Evolutionary conservation across 257 asterid species (phyloP).

Genomic region (Penstemon newberryi): DNA sequence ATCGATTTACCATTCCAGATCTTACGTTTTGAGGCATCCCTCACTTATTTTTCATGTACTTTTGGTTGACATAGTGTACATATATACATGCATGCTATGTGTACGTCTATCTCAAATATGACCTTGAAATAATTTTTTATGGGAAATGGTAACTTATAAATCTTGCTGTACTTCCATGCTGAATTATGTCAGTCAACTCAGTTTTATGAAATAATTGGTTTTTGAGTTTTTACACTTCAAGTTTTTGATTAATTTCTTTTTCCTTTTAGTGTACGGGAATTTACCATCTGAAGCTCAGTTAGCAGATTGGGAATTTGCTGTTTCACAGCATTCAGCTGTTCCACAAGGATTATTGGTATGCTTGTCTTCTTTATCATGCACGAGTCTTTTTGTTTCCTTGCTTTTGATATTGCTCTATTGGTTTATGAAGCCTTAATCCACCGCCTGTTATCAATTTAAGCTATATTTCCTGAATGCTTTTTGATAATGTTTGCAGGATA

Average conservation of each 20-base stretch:
- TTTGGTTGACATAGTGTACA: slow-evolving; percentile 12
- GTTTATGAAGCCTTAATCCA: not conserved
- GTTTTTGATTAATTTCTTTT: slow-evolving; percentile 4
- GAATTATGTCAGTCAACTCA: not conserved
- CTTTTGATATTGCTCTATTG: not conserved
- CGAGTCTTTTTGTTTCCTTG: slow-evolving; percentile 3
- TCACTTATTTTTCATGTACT: not conserved
- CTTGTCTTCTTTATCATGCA: slow-evolving; percentile 1
- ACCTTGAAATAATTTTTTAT: not conserved
- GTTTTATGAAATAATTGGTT: not conserved
- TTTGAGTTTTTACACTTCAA: slow-evolving; percentile 29
- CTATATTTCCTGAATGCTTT: slow-evolving; percentile 33
- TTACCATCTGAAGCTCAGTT: slow-evolving; percentile 83
- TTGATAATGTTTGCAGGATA: slow-evolving; percentile 68
- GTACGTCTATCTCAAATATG: not conserved
- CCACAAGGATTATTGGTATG: slow-evolving; percentile 55
- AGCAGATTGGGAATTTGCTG: slow-evolving; percentile 93
- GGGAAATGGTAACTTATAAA: not conserved
- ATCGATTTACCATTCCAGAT: too few species aligned
- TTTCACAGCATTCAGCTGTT: slow-evolving; percentile 80
- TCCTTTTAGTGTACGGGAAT: slow-evolving; percentile 76
- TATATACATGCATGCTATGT: not conserved
- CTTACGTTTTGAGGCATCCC: too few species aligned
- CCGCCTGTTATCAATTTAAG: slow-evolving; percentile 5
- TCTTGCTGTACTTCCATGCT: not conserved